These are phyloP conservation scores for Leccinellum luteum DNA, from an alignment of 768 basidiomycete species.

Conservation along the genomic window DNA sequence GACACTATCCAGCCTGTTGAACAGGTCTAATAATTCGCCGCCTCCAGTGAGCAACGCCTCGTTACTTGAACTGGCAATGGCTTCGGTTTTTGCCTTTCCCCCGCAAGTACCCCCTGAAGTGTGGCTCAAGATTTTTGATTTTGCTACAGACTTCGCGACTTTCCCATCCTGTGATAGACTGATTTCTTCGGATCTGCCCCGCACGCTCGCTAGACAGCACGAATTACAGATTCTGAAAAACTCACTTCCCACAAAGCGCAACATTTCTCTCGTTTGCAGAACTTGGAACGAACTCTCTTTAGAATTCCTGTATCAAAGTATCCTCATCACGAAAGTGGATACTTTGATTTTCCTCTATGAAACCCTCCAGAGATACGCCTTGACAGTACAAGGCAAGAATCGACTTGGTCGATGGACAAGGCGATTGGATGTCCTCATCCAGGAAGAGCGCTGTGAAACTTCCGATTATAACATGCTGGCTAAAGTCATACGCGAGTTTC, in stretches of 20 bases:
- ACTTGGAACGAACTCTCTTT: conserved; percentile 22
- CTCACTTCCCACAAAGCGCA: conserved; percentile 24
- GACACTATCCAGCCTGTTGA: not conserved
- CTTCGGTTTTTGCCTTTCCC: not conserved
- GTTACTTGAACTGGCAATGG: conserved; percentile 9
- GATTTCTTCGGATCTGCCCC: conserved; percentile 20
- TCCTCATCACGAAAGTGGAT: conserved; percentile 21
- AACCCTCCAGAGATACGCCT: conserved; percentile 11
- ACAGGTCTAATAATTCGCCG: not conserved
- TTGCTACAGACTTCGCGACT: conserved; percentile 14
- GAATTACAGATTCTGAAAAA: conserved; percentile 17
- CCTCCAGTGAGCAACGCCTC: not conserved
- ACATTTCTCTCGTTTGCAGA: conserved; percentile 23
- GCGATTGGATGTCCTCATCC: conserved; percentile 25
- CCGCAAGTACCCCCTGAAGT: conserved; percentile 26
- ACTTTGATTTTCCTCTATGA: conserved; percentile 13
- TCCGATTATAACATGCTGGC: conserved; percentile 24
- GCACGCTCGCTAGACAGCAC: conserved; percentile 11
- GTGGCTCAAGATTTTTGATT: conserved; percentile 27
- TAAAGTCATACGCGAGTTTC: conserved; percentile 22
- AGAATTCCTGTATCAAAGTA: conserved; percentile 22
- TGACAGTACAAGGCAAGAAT: conserved; percentile 2
- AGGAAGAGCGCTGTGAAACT: conserved; percentile 25
- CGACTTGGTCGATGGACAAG: conserved; percentile 27
- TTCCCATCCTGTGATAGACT: conserved; percentile 10